Base-by-base conservation (phyloP, 2,329 filamentous ascomycete genomes). In the Penicillium sp. region DNA sequence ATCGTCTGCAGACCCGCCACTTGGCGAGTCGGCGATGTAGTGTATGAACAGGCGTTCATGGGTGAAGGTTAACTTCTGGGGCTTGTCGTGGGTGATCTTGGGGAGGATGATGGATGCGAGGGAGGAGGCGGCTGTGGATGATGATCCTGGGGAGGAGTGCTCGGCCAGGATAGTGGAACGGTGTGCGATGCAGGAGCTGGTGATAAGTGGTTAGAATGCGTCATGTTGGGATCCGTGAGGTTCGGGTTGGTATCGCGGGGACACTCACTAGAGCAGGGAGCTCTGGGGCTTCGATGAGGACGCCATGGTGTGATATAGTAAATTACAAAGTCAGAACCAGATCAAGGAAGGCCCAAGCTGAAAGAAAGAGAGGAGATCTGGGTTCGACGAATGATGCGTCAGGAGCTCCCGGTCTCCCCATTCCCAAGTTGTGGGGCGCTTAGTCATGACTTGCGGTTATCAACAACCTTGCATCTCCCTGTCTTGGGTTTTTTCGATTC, bases 81-180 rank as follows among this genome's bases (percentile, higher is more conserved):
- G 83, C 29, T 83, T 80, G 62, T 82, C 78, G 79, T 99, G 95
- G 55, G 84, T 83, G 81, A 99, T 96, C 76, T 96, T 96, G 57
- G 96, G 95, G 45, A 99, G 91, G 79, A 99, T 92, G 68, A 97
- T 82, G 45, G 92, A 95, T 65, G 93, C 91, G 68, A 98, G 89
- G 13, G 89, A 92, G 5, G 91, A 96, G 61, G 92, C 90, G 67
- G 91, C 92, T 56, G 91, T 90, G 65, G 91, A 87, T 43, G 89
- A 91, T 10, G 90, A 88, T 60, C 92, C 90, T 2, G 91, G 91
- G 33, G 91, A 88, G 48, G 91, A 96, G 80, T 96, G 93, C 79
- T 99, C 95, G 70, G 90, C 81, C 59, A 99, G 87, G 77, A 99
- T 96, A 46, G 93, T 98, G 54, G 86, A 90, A 71, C 95, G 89